phyloP scores from a whole-genome alignment of 2,329 filamentous ascomycete genomes.

The Chaetomium olivaceum region DNA sequence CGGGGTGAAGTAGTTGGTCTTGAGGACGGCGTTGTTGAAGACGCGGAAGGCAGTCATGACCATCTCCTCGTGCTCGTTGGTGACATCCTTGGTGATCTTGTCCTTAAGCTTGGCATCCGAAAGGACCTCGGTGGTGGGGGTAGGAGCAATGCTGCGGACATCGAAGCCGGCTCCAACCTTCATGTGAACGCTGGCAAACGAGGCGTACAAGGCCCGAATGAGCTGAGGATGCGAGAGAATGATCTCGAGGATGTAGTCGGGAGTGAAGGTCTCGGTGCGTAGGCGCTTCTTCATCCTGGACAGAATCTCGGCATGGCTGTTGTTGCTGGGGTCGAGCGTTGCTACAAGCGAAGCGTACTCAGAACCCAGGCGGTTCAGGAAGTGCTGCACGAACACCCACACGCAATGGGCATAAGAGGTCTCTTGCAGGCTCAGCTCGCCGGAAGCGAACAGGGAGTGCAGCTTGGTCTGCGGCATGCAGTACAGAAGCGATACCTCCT shows the following conservation, averaged over 20 bases:
- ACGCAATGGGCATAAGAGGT: constrained; percentile 96
- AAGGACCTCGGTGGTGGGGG: constrained; percentile 65
- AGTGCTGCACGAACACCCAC: constrained; percentile 97
- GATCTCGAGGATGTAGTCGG: constrained; percentile 97
- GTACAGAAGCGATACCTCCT: constrained; percentile 95
- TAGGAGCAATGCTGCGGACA: constrained; percentile 54
- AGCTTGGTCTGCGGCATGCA: constrained; percentile 98
- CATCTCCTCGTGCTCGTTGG: constrained; percentile 95
- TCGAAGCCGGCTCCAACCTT: constrained; percentile 54
- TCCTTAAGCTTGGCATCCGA: constrained; percentile 73
- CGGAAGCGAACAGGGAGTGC: constrained; percentile 82
- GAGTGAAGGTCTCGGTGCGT: constrained; percentile 94
- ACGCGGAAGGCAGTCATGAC: constrained; percentile 96
- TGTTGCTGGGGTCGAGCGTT: constrained; percentile 78
- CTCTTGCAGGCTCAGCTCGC: constrained; percentile 88
- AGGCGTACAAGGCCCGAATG: constrained; percentile 83
- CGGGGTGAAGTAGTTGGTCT: constrained; percentile 96
- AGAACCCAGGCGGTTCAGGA: constrained; percentile 89
- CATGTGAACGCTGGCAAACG: constrained; percentile 86
- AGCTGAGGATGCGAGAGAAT: constrained; percentile 87
- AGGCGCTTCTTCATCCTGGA: constrained; percentile 94
- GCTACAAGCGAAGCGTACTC: constrained; percentile 88
- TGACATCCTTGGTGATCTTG: constrained; percentile 74
- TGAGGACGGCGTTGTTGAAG: constrained; percentile 90
- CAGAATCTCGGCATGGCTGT: constrained; percentile 79